Conservation (phyloP, 257 asterid genomes). For the Jacaranda mimosifolia region DNA sequence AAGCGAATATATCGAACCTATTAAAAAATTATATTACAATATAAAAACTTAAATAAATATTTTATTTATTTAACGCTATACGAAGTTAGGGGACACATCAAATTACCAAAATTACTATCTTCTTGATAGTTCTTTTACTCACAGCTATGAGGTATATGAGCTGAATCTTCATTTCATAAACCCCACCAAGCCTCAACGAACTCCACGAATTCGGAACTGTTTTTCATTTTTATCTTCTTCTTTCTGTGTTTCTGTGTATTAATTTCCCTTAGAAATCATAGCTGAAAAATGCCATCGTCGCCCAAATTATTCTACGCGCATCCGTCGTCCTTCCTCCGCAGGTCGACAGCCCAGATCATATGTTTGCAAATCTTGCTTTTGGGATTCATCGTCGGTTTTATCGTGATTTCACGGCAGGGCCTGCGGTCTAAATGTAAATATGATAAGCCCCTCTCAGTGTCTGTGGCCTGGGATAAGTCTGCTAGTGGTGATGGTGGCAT, state of each 20-base stretch:
- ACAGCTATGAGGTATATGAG: neutral
- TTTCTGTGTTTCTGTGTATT: neutral
- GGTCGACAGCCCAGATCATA: conserved; percentile 52
- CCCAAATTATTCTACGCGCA: conserved; percentile 65
- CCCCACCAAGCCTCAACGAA: neutral
- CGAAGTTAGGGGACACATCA: too few species aligned
- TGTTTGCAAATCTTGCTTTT: conserved; percentile 50
- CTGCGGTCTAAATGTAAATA: conserved; percentile 46
- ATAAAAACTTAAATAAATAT: too few species aligned
- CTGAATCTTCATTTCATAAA: neutral
- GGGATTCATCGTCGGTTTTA: conserved; percentile 53
- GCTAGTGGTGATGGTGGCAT: conserved; percentile 34
- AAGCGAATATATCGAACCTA: too few species aligned
- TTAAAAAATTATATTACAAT: too few species aligned
- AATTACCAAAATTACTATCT: too few species aligned
- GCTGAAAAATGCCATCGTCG: conserved; percentile 63
- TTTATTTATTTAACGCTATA: too few species aligned
- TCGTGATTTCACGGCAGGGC: conserved; percentile 49
- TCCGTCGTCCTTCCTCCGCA: conserved; percentile 45
- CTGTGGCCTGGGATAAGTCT: conserved; percentile 70
- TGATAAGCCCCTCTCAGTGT: conserved; percentile 58
- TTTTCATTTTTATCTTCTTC: neutral
- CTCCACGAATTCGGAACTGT: neutral
- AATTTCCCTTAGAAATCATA: conserved; percentile 38
- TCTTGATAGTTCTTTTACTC: neutral